Base-by-base conservation (phyloP, 1,284 basidiomycete genomes). In the Ganoderma multipileum region DNA sequence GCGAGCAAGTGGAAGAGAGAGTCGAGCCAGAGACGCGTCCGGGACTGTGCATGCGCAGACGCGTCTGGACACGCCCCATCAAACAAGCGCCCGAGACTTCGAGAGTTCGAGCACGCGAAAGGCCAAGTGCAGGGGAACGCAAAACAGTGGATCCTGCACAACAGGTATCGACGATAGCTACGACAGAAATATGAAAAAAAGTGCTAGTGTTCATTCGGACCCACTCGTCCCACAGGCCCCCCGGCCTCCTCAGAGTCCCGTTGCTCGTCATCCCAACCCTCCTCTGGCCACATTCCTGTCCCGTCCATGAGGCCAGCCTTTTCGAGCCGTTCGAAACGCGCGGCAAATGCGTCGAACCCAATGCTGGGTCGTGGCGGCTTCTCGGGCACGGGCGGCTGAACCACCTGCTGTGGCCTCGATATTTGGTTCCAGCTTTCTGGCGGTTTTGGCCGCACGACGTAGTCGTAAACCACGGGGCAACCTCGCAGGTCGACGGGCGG, bases 341-440 rank as follows among this genome's bases (percentile, higher is more conserved):
- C 68, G 14, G 67, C 68, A 57, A 76, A 75, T 50, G 73, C 72
- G 30, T 54, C 39, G 67, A 72, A 76, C 14, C 75, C 73, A 33
- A 74, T 71, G 55, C 71, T 73, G 38, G 59, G 61, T 9, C 73
- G 73, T 11, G 71, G 70, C 20, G 63, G 55, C 47, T 59, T 50
- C 59, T 72, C 70, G 11, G 44, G 64, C 12, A 71, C 42, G 1
- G 68, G 69, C 11, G 73, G 70, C 12, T 67, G 28, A 14, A 52
- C 14, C 50, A 75, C 47, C 30, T 66, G 67, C 54, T 73, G 72
- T 12, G 74, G 75, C 1, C 73, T 70, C 41, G 75, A 70, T n/a
- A 72, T 71, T 66, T 72, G 74, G 55, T 65, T 39, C 28, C n/a
- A 66, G 0, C 67, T 64, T 57, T 74, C 69, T 6, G 68, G 69